A percentile compares a stretch with the other conserved stretches of the same genome.
phyloP scores from a whole-genome alignment of 1,139 yeast species.

The Candida sp. region DNA sequence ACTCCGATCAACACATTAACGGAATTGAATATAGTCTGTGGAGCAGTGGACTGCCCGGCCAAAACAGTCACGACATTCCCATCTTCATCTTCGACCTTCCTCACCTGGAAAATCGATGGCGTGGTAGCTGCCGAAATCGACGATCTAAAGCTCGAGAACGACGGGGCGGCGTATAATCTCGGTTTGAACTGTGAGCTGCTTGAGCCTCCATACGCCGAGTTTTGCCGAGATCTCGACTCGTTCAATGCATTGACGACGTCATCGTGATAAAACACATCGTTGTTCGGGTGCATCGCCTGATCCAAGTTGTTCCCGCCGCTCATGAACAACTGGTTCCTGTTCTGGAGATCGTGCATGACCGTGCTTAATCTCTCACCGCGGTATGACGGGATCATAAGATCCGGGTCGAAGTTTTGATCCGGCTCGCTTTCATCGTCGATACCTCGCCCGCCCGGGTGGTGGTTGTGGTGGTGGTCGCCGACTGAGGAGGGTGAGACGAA shows the following conservation, averaged over 20 bases:
- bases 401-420: slow-evolving; percentile 59
- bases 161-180: slow-evolving; percentile 29
- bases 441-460: slow-evolving; percentile 16
- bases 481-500: slow-evolving; percentile 21
- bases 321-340: slow-evolving; percentile 31
- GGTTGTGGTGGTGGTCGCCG: slow-evolving; percentile 8
- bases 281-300: slow-evolving; percentile 18
- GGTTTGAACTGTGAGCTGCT: slow-evolving; percentile 11
- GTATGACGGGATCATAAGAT: slow-evolving; percentile 67
- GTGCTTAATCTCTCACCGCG: slow-evolving; percentile 69
- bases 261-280: slow-evolving; percentile 48
- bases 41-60: slow-evolving; percentile 75
- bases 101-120: slow-evolving; percentile 59
- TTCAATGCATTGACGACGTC: slow-evolving; percentile 37
- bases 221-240: slow-evolving; percentile 34
- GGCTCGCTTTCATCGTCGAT: slow-evolving; percentile 50
- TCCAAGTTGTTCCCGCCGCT: slow-evolving; percentile 20
- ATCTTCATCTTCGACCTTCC: slow-evolving; percentile 70
- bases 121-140: slow-evolving; percentile 46
- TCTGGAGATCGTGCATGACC: slow-evolving; percentile 42
- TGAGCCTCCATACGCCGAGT: slow-evolving; percentile 22
- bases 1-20: slow-evolving; percentile 54
- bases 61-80: slow-evolving; percentile 78
- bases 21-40: slow-evolving; percentile 53
- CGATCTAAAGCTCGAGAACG: slow-evolving; percentile 41